Evolutionary conservation across 306 rosid genomes (phyloP).

Genomic region (Lathyrus sativus): DNA sequence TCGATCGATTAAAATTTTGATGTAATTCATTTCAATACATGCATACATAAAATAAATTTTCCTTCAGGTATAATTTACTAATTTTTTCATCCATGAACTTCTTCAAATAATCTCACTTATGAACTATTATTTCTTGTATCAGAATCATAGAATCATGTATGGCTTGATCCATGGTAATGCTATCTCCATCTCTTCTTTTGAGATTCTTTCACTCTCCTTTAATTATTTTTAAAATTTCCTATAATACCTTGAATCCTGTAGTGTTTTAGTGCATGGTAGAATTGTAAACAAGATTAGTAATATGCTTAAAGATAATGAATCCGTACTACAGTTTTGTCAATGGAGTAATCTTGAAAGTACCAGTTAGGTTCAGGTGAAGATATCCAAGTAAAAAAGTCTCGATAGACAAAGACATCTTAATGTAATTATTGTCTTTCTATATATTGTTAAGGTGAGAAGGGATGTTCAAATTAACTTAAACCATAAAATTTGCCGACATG

Average conservation of each 20-base stretch:
- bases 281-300: neutral
- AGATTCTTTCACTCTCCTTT: neutral
- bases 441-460: neutral
- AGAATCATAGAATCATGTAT: neutral
- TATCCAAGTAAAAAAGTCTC: neutral
- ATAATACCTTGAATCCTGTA: neutral
- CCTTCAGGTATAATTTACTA: neutral
- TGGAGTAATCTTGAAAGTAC: neutral
- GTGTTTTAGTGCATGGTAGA: neutral
- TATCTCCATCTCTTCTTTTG: neutral
- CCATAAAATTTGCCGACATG: neutral
- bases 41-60: neutral
- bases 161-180: neutral
- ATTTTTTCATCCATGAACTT: neutral
- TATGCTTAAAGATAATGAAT: conserved; percentile 5
- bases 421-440: conserved; percentile 1
- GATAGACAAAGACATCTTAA: neutral
- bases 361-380: neutral
- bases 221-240: neutral
- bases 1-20: neutral
- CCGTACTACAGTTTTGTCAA: neutral
- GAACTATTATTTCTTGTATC: neutral
- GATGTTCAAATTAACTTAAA: conserved; percentile 1
- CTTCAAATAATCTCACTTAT: neutral
- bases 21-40: neutral